Base-by-base conservation (phyloP, 2,329 filamentous ascomycete genomes). In the Chaetomium olivaceum region DNA sequence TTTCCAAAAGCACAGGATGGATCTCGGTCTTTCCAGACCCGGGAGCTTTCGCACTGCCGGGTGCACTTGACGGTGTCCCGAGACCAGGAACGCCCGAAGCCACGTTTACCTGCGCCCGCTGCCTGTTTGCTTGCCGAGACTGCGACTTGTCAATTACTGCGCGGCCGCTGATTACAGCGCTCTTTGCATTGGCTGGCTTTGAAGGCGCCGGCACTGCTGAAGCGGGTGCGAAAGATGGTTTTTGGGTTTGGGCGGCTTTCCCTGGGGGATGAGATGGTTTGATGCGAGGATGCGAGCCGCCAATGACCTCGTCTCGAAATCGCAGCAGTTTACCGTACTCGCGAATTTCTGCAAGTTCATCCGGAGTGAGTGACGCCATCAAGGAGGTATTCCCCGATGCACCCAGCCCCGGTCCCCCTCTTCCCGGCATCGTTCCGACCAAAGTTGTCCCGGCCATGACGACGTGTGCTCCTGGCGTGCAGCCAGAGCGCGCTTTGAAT, bases 1-100 rank as follows among this genome's bases (percentile, higher is more conserved):
- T 97, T 74, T 91, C 89, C 77, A 96, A 83, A 71, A 96, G 83
- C 67, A 96, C 88, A 58, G 92, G 91, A 76, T 96, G 87, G 79
- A 95, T 91, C 77, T 89, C 88, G 67, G 88, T 87, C 69, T 83
- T 85, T 66, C 80, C 78, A 70, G 83, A 78, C 73, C 80, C 82
- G 67, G 78, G 79, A 72, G 74, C 79, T 68, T 61, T 67, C 36
- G 63, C 56, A 36, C 51, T 60, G 56, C 27, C 51, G 27, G 66
- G 58, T 54, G 61, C 29, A 59, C 62, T 52, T 8, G 70, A 62
- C 59, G 70, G 55, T 9, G 57, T 68, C 16, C 66, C 67, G 52
- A 73, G 63, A 27, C 72, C 72, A 16, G 72, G 72, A 33, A 72
- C 43, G 16, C 29, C 62, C n/a, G 67, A 54, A n/a, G 66, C 29